Base-by-base conservation (phyloP, 352 stramenopile species). In the Globisporangium paddicum region DNA sequence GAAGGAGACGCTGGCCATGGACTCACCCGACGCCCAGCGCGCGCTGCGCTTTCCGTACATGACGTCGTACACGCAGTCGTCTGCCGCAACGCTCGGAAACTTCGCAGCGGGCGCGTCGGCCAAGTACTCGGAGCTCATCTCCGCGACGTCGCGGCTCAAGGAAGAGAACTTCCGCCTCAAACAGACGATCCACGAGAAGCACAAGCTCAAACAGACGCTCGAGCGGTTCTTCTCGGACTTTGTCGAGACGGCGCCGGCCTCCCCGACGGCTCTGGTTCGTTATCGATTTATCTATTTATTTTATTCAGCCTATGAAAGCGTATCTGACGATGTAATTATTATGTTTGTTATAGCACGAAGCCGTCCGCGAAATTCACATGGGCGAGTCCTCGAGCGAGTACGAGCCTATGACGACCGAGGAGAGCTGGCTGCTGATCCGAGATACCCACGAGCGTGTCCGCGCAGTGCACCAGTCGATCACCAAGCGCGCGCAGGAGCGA, bases 121-220 rank as follows among this genome's bases (percentile, higher is more conserved):
- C 44, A 55, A 62, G 55, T 86, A 82, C 65, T 63, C 67, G 30
- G 57, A 74, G 26, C 64, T 80, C 13, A 51, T 82, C 5, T 57
- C 70, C 18, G 42, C 71, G 19, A 66, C 66, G 26, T 69, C 73
- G 16, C 60, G 69, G 11, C 59, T 46, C 46, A 62, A 67, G 21
- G 63, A 63, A 68, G 32, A 65, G 42, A 60, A 69, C 47, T 75
- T 75, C 55, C 60, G 57, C 40, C 46, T 75, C 23, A 71, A 75
- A 35, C 63, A 71, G 50, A 38, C 42, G 42, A 52, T 75, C 14
- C 62, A 66, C 60, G 63, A 75, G 38, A 75, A 71, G 58, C 54
- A 66, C 51, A 75, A 75, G 60, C 58, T 68, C 18, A 60, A 62
- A 37, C 56, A 75, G 54, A 71, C 64, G 50, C 60, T 75, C 26